Base-by-base conservation (phyloP, 176 grass and related monocot species). In the Themeda triandra region DNA sequence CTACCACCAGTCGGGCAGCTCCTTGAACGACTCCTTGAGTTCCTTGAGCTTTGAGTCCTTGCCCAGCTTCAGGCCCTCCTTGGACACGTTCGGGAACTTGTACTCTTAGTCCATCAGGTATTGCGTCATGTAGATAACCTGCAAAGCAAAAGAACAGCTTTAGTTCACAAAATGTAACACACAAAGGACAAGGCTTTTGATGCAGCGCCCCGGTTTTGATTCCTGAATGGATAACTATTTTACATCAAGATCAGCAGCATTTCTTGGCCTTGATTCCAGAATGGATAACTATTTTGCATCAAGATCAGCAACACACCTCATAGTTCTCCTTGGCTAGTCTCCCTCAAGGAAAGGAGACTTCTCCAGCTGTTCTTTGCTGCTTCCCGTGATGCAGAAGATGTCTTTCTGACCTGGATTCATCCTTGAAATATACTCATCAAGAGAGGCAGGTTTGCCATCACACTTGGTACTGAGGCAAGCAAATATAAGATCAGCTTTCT, bases 121-220 rank as follows among this genome's bases (percentile, higher is more conserved):
- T 76, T 98, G 95, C 95, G 95, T 98, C 85, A 98, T 63, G 89
- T 98, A 98, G 73, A 98, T 98, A 62, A 98, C 95, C 95, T 98
- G 77, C 23, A 58, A 75, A 13, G 36, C 12, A 69, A 33, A n/a
- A 33, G 32, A 75, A 25, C 9, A 33, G 0, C 3, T 15, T 66
- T 74, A 82, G 4, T 51, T 53, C 17, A 46, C 6, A 42, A 33
- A 33, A 2, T 33, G 32, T 33, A 33, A 33, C 32, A 4, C 17
- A 46, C 6, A 42, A 3, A 0, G 35, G 39, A 17, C 13, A 59
- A 36, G n/a, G 0, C 8, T 72, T 53, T 41, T 41, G 6, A 41
- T 4, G 44, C 65, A 37, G 18, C 28, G 59, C 12, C 40, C 29
- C 32, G 25, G 12, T 40, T 69, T 8, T 9, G 31, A 33, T 33